Percentiles rank a stretch among this genome's conserved stretches.
These are phyloP conservation scores for Anthracocystis panici-leucophaei DNA, from an alignment of 1,284 basidiomycete genomes.

Conservation along the genomic window DNA sequence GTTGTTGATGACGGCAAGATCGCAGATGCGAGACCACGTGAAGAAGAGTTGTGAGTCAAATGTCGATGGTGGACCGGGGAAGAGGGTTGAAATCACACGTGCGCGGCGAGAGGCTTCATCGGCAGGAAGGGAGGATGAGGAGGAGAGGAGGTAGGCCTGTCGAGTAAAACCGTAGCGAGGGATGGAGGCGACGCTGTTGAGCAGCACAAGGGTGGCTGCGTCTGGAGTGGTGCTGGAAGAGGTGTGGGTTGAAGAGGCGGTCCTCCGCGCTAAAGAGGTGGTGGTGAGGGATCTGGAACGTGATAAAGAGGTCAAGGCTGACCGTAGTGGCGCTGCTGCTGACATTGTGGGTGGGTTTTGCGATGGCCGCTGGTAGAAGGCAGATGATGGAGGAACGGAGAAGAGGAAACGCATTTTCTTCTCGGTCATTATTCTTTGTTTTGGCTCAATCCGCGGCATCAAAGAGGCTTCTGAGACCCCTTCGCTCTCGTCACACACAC, in stretches of 20 bases:
- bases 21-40: conserved; percentile 24
- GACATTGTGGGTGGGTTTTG: neutral
- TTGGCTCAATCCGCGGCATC: neutral
- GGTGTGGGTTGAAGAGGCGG: neutral
- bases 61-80: conserved; percentile 16
- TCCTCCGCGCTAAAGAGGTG: neutral
- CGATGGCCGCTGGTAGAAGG: no score
- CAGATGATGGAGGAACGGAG: neutral
- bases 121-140: neutral
- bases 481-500: neutral
- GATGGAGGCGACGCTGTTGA: conserved; percentile 11
- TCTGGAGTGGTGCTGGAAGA: conserved; percentile 2
- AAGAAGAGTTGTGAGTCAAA: conserved; percentile 21
- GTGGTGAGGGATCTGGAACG: neutral
- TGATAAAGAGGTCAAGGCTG: neutral
- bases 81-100: conserved; percentile 21
- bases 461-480: no score
- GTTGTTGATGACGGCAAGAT: conserved; percentile 11
- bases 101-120: conserved; percentile 2
- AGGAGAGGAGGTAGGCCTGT: conserved; percentile 16
- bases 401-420: neutral
- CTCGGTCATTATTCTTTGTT: neutral
- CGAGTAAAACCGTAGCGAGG: conserved; percentile 28
- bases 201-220: conserved; percentile 12
- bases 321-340: neutral